Percentiles rank a stretch among this genome's conserved stretches.
phyloP scores from a whole-genome alignment of 305 asterid species.

The Fraxinus paxiana region DNA sequence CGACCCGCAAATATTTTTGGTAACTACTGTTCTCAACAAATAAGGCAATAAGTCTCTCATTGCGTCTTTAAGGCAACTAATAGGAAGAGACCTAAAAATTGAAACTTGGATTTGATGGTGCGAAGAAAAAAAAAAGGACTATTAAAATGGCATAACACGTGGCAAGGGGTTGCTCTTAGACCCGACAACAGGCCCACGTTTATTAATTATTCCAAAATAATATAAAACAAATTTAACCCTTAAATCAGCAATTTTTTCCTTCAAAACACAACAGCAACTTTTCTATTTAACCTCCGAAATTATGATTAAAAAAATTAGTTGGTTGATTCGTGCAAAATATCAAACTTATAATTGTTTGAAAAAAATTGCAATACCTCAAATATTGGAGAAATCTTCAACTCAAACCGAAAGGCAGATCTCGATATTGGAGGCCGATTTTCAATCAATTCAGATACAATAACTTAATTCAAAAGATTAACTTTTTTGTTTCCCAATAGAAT shows the following conservation, averaged over 20 bases:
- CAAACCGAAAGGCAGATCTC: slow-evolving; percentile 20
- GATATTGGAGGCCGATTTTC: neutral
- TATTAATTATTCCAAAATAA: neutral
- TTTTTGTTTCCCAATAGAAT: neutral
- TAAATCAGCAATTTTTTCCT: neutral
- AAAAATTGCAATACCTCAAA: slow-evolving; percentile 18
- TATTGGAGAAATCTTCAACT: slow-evolving; percentile 6
- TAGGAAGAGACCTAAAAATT: neutral
- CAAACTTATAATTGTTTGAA: neutral
- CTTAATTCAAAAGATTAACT: neutral
- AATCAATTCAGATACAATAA: neutral
- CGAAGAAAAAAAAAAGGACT: neutral
- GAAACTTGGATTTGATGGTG: neutral
- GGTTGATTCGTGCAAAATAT: neutral
- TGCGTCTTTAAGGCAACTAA: neutral
- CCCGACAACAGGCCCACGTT: neutral
- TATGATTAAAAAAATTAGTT: neutral
- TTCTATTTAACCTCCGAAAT: neutral
- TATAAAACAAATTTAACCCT: neutral
- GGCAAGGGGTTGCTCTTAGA: neutral
- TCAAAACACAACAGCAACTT: neutral
- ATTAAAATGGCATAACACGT: neutral
- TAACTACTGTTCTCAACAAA: neutral
- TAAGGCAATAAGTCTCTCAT: neutral
- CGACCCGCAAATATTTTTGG: neutral